Conservation (phyloP, 106 monocot genomes). For the Cymbidium sinense region DNA sequence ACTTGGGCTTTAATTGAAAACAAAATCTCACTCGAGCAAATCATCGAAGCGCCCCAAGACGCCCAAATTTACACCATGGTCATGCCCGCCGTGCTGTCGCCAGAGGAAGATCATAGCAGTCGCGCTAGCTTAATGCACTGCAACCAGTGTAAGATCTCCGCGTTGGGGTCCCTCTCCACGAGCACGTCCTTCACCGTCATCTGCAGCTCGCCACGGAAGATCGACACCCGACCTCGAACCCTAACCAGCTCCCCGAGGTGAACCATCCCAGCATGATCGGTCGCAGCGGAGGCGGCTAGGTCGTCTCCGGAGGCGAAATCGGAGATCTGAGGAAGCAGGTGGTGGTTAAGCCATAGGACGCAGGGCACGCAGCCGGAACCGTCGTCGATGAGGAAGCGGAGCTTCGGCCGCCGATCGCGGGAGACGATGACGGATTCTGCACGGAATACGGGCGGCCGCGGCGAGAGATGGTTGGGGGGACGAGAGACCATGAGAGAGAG, state of each 20-base stretch:
- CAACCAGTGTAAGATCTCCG: constrained; percentile 65
- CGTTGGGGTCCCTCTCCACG: constrained; percentile 74
- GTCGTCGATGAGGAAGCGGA: constrained; percentile 72
- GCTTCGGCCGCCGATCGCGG: constrained; percentile 33
- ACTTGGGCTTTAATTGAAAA: no score
- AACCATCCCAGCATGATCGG: constrained; percentile 28
- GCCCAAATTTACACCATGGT: neutral
- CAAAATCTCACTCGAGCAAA: neutral
- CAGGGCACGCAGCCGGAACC: constrained; percentile 79
- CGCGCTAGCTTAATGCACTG: constrained; percentile 52
- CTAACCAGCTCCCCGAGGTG: constrained; percentile 57
- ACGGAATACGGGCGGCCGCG: constrained; percentile 23
- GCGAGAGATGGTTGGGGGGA: constrained; percentile 10
- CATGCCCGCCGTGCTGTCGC: neutral
- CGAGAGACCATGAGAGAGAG: no score
- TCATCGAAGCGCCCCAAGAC: neutral
- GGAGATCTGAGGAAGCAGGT: neutral
- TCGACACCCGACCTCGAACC: constrained; percentile 56
- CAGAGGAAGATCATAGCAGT: constrained; percentile 19
- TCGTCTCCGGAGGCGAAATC: neutral
- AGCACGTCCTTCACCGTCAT: constrained; percentile 61
- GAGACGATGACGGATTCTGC: constrained; percentile 48
- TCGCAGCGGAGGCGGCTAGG: constrained; percentile 14
- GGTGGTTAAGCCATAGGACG: constrained; percentile 85
- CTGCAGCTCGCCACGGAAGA: constrained; percentile 47